Base-by-base conservation (phyloP, 2,329 filamentous ascomycete species). In the Monilinia aucupariae region DNA sequence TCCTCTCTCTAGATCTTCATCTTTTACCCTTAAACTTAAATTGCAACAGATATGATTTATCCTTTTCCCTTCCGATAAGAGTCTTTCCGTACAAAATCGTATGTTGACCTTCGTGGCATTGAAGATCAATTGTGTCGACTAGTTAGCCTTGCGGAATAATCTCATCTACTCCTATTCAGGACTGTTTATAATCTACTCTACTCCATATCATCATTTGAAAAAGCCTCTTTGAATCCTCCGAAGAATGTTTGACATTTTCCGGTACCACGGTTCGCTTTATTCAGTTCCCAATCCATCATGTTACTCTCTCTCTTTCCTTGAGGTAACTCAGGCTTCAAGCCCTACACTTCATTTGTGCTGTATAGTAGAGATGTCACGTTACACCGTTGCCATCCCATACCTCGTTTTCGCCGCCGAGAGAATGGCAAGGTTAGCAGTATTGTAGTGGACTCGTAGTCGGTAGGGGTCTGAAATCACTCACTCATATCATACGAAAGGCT, bases 341-440 rank as follows among this genome's bases (percentile, higher is more conserved):
- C 12, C 20, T 45, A 10, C 10, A 22, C 39, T 15, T 15, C 12
- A 32, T 32, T 10, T 45, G 1, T 34, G 9, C 25, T 25, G 13
- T 2, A 34, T 47, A 25, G 15, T 34, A 47, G 37, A 55, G 2
- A 32, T 34, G n/a, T 56, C 54, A 56, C 13, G 54, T 34, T 56
- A 41, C 54, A 56, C 54, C 5, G 2, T 10, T n/a, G n/a, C 53
- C 53, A 56, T 25, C n/a, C 30, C 4, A 17, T 13, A 56, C 47
- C 53, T 56, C 9, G 10, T 55, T 30, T 17, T 56, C 41, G 53
- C n/a, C n/a, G n/a, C n/a, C n/a, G n/a, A n/a, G n/a, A n/a, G n/a
- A n/a, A n/a, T n/a, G n/a, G n/a, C n/a, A n/a, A n/a, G n/a, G n/a
- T n/a, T n/a, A n/a, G n/a, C n/a, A n/a, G n/a, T n/a, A n/a, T n/a